A percentile compares a stretch with the other conserved stretches of the same genome.
phyloP scores from a whole-genome alignment of 495 filamentous ascomycete species.

The Trichoderma reesei region DNA sequence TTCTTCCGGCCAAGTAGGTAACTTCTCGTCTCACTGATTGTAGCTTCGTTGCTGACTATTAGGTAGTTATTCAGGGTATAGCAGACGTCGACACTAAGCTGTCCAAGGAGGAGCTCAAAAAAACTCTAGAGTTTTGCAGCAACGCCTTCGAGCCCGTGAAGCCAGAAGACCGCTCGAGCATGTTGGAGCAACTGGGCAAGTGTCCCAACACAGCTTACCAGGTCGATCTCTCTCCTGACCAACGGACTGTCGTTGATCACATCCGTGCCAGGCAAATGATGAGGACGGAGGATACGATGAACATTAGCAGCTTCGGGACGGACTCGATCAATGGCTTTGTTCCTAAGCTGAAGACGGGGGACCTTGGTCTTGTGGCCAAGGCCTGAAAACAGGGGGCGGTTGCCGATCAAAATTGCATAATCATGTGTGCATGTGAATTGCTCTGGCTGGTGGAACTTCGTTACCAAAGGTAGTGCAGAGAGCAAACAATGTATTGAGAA shows the following conservation, averaged over 20 bases:
- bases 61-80: conserved; percentile 31
- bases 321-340: conserved; percentile 29
- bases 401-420: too few species aligned
- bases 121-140: conserved; percentile 32
- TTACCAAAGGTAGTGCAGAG: too few species aligned
- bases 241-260: conserved; percentile 24
- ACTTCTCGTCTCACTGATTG: conserved; percentile 11
- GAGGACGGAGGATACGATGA: conserved; percentile 22
- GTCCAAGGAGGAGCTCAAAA: conserved; percentile 24
- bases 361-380: conserved; percentile 17
- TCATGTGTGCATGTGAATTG: too few species aligned
- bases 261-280: conserved; percentile 21
- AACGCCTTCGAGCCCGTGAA: conserved; percentile 21
- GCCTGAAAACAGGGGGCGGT: background rate
- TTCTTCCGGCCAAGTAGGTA: conserved; percentile 32
- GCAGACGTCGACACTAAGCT: conserved; percentile 26
- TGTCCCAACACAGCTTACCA: conserved; percentile 9
- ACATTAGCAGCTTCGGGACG: conserved; percentile 24
- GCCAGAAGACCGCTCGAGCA: conserved; percentile 15
- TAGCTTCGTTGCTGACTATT: background rate
- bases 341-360: conserved; percentile 23
- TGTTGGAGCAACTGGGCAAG: conserved; percentile 16
- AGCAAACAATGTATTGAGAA: too few species aligned
- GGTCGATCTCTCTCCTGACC: conserved; percentile 22
- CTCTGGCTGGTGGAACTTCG: too few species aligned